Conservation (phyloP, 257 asterid genomes). For the Solanum bulbocastanum region DNA sequence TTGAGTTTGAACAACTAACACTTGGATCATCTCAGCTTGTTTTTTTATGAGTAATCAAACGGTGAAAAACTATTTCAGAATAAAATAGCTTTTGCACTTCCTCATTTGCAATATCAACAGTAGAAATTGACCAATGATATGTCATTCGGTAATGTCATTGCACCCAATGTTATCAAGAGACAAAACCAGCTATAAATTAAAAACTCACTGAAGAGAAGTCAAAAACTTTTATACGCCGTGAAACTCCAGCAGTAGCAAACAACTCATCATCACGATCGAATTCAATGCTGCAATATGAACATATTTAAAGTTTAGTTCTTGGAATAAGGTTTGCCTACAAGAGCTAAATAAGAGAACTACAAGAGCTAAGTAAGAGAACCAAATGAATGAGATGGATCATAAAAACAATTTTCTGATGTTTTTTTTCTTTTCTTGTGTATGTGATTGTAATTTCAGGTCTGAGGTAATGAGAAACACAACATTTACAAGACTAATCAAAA, state of each 20-base stretch:
- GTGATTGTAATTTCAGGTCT: background rate
- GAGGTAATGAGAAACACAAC: background rate
- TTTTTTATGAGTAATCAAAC: background rate
- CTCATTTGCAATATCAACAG: background rate
- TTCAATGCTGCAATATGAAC: slow-evolving; percentile 31
- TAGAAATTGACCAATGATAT: background rate
- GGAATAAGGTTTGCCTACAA: background rate
- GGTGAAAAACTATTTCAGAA: background rate
- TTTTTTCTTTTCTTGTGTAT: background rate
- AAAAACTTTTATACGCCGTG: slow-evolving; percentile 40
- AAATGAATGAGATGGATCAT: background rate
- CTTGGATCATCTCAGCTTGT: background rate
- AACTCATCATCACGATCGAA: slow-evolving; percentile 45
- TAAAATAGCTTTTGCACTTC: background rate
- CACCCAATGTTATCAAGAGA: background rate
- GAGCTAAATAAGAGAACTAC: background rate
- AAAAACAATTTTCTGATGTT: background rate
- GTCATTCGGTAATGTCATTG: background rate
- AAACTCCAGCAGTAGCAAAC: slow-evolving; percentile 55
- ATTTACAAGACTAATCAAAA: background rate
- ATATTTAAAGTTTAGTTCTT: background rate
- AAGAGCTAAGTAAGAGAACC: background rate
- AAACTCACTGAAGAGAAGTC: slow-evolving; percentile 37
- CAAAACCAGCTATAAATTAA: background rate
- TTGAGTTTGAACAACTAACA: background rate